Evolutionary conservation across 257 asterid genomes (phyloP).

Genomic region (Salvia splendens): DNA sequence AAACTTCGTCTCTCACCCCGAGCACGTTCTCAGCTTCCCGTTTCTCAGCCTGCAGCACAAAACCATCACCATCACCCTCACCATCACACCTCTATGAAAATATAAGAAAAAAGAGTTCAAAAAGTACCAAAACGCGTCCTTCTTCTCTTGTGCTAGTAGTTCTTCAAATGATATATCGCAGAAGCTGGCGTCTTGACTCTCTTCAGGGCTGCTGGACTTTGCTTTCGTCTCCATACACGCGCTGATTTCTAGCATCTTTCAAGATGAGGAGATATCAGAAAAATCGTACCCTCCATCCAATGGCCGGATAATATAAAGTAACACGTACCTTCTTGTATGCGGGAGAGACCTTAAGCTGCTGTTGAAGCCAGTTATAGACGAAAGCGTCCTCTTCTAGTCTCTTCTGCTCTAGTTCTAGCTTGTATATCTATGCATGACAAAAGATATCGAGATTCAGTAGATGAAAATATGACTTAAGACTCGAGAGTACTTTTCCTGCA

Average conservation of each 20-base stretch:
- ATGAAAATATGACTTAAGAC: not conserved
- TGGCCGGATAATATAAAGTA: not conserved
- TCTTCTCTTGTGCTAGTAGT: constrained; percentile 76
- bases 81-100: not conserved
- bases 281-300: not conserved
- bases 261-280: not conserved
- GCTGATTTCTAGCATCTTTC: constrained; percentile 72
- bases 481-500: constrained; percentile 26
- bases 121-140: constrained; percentile 73
- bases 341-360: constrained; percentile 73
- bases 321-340: constrained; percentile 71
- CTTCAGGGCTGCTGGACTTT: constrained; percentile 40
- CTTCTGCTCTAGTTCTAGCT: constrained; percentile 77
- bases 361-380: constrained; percentile 85
- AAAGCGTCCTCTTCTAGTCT: constrained; percentile 82
- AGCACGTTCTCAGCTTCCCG: constrained; percentile 51
- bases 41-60: constrained; percentile 76
- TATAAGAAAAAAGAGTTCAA: constrained; percentile 9
- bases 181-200: constrained; percentile 47
- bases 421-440: constrained; percentile 51
- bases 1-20: constrained; percentile 36
- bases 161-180: constrained; percentile 81
- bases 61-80: not conserved
- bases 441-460: constrained; percentile 3
- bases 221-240: constrained; percentile 57